Conservation (phyloP, 331 rosid species). For the Spiraea crenata region DNA sequence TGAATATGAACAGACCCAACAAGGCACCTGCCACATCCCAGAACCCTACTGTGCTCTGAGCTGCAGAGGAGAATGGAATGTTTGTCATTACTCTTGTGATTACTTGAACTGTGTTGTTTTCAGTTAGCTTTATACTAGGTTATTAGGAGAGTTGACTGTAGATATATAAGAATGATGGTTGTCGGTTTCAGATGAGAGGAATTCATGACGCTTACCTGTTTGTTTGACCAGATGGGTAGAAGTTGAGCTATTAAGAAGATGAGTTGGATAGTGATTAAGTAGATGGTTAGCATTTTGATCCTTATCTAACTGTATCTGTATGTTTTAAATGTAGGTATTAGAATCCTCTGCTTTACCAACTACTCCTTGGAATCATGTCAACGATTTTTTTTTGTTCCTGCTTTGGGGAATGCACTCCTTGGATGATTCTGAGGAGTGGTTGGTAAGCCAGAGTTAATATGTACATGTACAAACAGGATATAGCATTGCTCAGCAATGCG, state of each 20-base stretch:
- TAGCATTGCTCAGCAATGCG: too few species aligned
- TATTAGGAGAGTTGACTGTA: background rate
- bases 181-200: background rate
- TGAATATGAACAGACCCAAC: conserved; percentile 24
- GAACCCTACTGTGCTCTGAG: conserved; percentile 8
- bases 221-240: background rate
- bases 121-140: background rate
- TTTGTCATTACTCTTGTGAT: background rate
- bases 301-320: background rate
- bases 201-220: conserved; percentile 4
- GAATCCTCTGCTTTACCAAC: background rate
- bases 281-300: background rate
- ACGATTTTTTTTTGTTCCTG: too few species aligned
- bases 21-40: conserved; percentile 28
- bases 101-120: background rate
- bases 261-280: background rate
- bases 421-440: too few species aligned
- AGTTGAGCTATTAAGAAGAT: background rate
- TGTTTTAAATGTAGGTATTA: background rate
- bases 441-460: too few species aligned
- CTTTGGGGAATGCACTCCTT: too few species aligned
- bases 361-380: too few species aligned
- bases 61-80: conserved; percentile 11
- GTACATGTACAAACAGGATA: too few species aligned
- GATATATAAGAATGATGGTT: background rate